Evolutionary conservation across 306 rosid genomes (phyloP).

Genomic region (Sicyos baderoa): DNA sequence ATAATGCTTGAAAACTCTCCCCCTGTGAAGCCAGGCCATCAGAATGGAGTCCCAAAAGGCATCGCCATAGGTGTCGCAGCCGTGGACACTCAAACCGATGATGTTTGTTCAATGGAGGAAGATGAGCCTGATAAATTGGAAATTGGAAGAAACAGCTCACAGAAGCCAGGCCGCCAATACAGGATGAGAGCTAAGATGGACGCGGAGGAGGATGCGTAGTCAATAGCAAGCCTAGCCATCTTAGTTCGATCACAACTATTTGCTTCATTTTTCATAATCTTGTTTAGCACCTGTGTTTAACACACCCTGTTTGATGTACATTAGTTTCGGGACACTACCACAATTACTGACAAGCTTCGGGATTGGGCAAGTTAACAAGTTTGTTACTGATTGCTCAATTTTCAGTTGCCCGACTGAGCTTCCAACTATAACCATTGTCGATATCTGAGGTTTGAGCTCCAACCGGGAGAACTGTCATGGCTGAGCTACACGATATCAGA

Average conservation of each 20-base stretch:
- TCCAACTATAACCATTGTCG: not conserved
- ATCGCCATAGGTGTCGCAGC: conserved; percentile 39
- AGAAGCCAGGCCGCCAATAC: conserved; percentile 49
- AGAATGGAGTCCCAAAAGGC: conserved; percentile 33
- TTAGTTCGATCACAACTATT: not conserved
- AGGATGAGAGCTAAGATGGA: conserved; percentile 42
- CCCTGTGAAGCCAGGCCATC: conserved; percentile 25
- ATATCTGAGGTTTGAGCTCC: not conserved
- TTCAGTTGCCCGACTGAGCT: not conserved
- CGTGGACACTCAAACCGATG: conserved; percentile 38
- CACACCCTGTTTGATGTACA: not conserved
- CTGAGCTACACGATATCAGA: not conserved
- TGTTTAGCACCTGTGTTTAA: not conserved
- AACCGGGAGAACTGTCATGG: not conserved
- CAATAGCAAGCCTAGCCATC: not conserved
- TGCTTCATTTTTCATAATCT: not conserved
- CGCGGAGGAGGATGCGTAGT: conserved; percentile 7
- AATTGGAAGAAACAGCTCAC: conserved; percentile 32
- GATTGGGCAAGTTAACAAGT: not conserved
- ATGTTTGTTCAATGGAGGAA: conserved; percentile 82
- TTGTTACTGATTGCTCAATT: not conserved
- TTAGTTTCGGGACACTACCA: not conserved
- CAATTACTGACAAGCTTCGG: not conserved
- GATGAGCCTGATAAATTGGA: conserved; percentile 45
- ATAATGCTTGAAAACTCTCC: conserved; percentile 43